These are phyloP conservation scores for Puccinia coronata DNA, from an alignment of 1,284 basidiomycete species.

Conservation along the genomic window DNA sequence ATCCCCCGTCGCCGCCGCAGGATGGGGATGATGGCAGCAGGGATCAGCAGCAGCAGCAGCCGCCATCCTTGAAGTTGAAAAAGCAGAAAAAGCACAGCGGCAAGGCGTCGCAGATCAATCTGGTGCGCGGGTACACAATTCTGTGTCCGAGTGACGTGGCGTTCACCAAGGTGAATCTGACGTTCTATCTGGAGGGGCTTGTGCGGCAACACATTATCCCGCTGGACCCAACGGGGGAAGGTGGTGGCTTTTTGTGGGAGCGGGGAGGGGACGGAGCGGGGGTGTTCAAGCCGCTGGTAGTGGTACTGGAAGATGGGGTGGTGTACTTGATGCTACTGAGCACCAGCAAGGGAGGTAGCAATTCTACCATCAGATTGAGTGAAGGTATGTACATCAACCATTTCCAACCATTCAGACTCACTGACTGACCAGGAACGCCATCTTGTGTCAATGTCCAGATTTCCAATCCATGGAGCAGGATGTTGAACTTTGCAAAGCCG, in stretches of 20 bases:
- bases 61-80: background rate
- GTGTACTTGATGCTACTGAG: too few species aligned
- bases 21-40: background rate
- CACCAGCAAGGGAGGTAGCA: too few species aligned
- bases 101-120: background rate
- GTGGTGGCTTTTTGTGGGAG: too few species aligned
- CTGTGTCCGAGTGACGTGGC: constrained; percentile 89
- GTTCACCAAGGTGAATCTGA: constrained; percentile 84
- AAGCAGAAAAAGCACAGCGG: background rate
- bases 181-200: constrained; percentile 71
- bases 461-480: constrained; percentile 49
- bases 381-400: constrained; percentile 1
- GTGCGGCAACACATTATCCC: constrained; percentile 88
- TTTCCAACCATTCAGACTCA: background rate
- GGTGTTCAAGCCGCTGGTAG: too few species aligned
- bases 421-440: background rate
- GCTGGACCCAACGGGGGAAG: too few species aligned
- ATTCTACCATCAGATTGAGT: constrained; percentile 14
- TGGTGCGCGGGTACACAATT: constrained; percentile 67
- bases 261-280: too few species aligned
- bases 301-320: too few species aligned
- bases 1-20: background rate
- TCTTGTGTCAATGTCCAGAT: constrained; percentile 18
- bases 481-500: constrained; percentile 46
- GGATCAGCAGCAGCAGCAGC: too few species aligned